These are phyloP conservation scores for Apophysomyces elegans DNA, from an alignment of 371 early-diverging fungal genomes.

Conservation along the genomic window DNA sequence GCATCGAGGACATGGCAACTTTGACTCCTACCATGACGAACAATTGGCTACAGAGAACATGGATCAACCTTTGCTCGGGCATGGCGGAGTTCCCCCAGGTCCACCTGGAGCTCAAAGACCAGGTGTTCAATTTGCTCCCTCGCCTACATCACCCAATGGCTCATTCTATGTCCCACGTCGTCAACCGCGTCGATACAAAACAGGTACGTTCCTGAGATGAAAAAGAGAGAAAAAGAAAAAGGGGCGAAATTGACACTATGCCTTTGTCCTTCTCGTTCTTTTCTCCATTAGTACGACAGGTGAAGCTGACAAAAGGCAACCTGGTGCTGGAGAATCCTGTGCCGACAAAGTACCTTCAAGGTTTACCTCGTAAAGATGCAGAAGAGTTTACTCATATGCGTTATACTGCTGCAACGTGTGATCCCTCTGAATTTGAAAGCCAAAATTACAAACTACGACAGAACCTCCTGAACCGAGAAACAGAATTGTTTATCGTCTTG, in stretches of 20 bases:
- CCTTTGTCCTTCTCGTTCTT: background rate
- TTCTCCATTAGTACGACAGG: conserved; percentile 36
- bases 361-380: conserved; percentile 59
- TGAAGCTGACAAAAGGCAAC: conserved; percentile 75
- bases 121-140: conserved; percentile 22
- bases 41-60: conserved; percentile 13
- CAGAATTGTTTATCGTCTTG: conserved; percentile 89
- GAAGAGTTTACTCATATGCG: conserved; percentile 81
- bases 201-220: conserved; percentile 33
- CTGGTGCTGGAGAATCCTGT: conserved; percentile 79
- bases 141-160: conserved; percentile 39
- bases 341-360: conserved; percentile 63
- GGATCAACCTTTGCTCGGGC: conserved; percentile 26
- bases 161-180: conserved; percentile 59
- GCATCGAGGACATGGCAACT: conserved; percentile 22
- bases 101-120: background rate
- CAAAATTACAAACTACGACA: conserved; percentile 85
- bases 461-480: conserved; percentile 68
- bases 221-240: too few species aligned
- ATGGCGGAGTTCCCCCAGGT: conserved; percentile 12
- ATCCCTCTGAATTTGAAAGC: conserved; percentile 78
- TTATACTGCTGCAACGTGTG: conserved; percentile 85
- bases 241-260: background rate
- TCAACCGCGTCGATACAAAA: conserved; percentile 66
- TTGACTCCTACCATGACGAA: conserved; percentile 17